Evolutionary conservation across 192 early-diverging fungal species (phyloP), one percentile per base, ranked within the genome.

Genomic region (Diversispora epigaea): DNA sequence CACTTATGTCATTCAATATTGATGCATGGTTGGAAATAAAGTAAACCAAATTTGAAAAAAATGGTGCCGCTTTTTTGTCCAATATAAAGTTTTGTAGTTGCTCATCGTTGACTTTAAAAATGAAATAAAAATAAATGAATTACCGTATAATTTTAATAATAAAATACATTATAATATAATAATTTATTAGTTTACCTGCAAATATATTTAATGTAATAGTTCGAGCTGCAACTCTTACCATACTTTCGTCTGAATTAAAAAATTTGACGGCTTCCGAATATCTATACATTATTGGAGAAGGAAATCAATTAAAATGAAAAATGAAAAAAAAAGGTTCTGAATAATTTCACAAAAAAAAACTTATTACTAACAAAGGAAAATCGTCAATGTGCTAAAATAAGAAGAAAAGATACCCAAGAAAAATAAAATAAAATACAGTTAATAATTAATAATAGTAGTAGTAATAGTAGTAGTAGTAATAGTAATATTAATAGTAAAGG

Each of bases 141-240:
- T 15, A 64, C 15, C 17, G 0, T 54, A 14, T 41, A 17, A 64
- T 41, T 19, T 2, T 7, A 17, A 6, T 39, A 39, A 14, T 3
- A 32, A 60, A 44, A 64, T 40, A 6, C 12, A 19, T 11, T 15
- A 32, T 6, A 17, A 17, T 15, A 11, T 11, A 41, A 14, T 5
- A 40, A 7, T 41, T 15, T 32, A 68, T 32, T 5, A 3, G 49
- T 11, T 11, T 52, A 67, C 73, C 79, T 12, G 79, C 78, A 49
- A 87, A 87, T 22, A 90, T 86, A 76, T 88, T 90, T 32, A 90
- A 84, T 5, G 89, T 90, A 65, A 90, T 85, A 6, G 86, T 82
- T 47, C 87, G 83, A 46, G 89, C 90, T 0, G 89, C 87, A 14
- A 89, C 88, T 41, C 90, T 85, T 14, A 91, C 86, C 90, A 93